A percentile compares a stretch with the other conserved stretches of the same genome.
These are phyloP conservation scores for Aschersonia sp. DNA, from an alignment of 2,329 filamentous ascomycete species.

Conservation along the genomic window DNA sequence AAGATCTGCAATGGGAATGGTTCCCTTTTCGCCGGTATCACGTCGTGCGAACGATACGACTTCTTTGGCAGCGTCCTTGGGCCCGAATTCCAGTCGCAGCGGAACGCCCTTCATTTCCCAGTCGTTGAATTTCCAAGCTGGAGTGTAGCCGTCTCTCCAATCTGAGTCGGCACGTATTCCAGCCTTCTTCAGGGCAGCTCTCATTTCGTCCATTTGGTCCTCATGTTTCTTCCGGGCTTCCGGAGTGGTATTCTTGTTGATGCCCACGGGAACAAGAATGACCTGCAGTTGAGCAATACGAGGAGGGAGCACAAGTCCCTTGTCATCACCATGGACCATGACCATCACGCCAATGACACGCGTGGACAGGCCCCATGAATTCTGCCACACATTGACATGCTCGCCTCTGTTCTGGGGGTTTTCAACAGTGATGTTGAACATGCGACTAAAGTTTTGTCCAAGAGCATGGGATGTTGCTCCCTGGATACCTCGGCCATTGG, in stretches of 20 bases:
- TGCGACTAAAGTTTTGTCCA: constrained; percentile 97
- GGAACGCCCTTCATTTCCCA: constrained; percentile 96
- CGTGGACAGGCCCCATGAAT: constrained; percentile 96
- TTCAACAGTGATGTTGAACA: constrained; percentile 97
- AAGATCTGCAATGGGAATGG: constrained; percentile 62
- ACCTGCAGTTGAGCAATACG: constrained; percentile 76
- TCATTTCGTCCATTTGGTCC: constrained; percentile 59
- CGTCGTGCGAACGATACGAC: constrained; percentile 78
- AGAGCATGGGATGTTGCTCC: constrained; percentile 88
- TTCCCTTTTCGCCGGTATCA: constrained; percentile 72
- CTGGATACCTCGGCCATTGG: constrained; percentile 92
- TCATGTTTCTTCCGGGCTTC: constrained; percentile 68
- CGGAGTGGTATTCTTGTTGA: constrained; percentile 73
- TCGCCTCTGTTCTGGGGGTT: constrained; percentile 71
- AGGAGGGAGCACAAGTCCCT: constrained; percentile 85
- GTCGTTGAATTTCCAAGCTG: constrained; percentile 97
- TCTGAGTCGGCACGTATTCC: constrained; percentile 72
- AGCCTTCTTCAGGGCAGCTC: constrained; percentile 51
- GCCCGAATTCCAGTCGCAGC: constrained; percentile 86
- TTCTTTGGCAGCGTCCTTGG: constrained; percentile 78
- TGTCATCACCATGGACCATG: constrained; percentile 94
- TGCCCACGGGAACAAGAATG: constrained; percentile 80
- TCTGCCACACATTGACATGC: constrained; percentile 88
- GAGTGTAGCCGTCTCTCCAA: constrained; percentile 78
- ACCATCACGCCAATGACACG: constrained; percentile 98